These are phyloP conservation scores for Candida boleticola DNA, from an alignment of 805 yeast species.

Conservation along the genomic window DNA sequence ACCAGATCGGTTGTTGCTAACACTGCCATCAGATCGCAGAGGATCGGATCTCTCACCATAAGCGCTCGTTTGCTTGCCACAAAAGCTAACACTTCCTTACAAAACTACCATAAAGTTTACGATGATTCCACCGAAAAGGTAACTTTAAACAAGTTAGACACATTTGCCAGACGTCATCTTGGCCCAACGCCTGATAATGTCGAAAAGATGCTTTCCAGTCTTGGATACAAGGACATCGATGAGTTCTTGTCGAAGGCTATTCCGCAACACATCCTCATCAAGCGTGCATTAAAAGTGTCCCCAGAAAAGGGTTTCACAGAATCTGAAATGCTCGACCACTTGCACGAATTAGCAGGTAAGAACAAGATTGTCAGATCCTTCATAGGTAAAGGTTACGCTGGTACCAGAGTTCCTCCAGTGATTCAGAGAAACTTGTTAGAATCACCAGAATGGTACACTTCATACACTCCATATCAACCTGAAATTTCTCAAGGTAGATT, in stretches of 20 bases:
- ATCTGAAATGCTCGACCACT: constrained; percentile 68
- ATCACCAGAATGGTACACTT: constrained; percentile 97
- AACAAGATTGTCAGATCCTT: constrained; percentile 72
- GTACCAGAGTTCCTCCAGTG: constrained; percentile 86
- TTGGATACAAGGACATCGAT: constrained; percentile 67
- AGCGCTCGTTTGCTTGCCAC: constrained; percentile 12
- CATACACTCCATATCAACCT: constrained; percentile 98
- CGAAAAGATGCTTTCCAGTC: constrained; percentile 56
- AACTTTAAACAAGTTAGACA: constrained; percentile 53
- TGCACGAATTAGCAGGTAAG: constrained; percentile 67
- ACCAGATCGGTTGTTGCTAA: not conserved
- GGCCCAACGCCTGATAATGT: constrained; percentile 75
- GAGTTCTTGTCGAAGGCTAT: constrained; percentile 71
- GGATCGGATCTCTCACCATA: not conserved
- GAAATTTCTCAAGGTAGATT: constrained; percentile 96
- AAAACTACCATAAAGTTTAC: constrained; percentile 47
- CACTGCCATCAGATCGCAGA: not conserved
- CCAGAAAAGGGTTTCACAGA: constrained; percentile 81
- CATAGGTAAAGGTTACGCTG: constrained; percentile 94
- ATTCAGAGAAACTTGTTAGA: constrained; percentile 90
- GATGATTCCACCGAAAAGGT: constrained; percentile 32
- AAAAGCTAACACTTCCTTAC: constrained; percentile 55
- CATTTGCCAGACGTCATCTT: constrained; percentile 86
- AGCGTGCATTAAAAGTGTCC: constrained; percentile 61
- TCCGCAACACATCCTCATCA: constrained; percentile 71